These are phyloP conservation scores for Aspergillus thermomutatus DNA, from an alignment of 2,329 filamentous ascomycete species.

Conservation along the genomic window DNA sequence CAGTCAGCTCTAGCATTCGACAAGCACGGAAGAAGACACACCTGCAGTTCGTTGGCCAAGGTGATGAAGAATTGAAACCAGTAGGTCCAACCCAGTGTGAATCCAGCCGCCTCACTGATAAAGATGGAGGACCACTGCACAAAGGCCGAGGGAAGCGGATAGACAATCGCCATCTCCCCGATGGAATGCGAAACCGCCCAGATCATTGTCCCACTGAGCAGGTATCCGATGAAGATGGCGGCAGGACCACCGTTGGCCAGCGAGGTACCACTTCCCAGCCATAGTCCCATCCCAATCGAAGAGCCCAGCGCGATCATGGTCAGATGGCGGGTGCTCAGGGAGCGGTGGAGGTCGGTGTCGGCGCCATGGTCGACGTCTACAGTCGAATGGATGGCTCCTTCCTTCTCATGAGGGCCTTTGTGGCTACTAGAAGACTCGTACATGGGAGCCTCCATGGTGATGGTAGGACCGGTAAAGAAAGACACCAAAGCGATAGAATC, in stretches of 20 bases:
- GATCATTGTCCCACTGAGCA: conserved; percentile 38
- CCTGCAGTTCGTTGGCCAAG: conserved; percentile 45
- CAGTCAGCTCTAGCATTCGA: no score
- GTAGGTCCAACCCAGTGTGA: conserved; percentile 49
- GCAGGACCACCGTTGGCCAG: conserved; percentile 43
- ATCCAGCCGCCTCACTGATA: conserved; percentile 41
- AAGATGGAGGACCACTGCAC: conserved; percentile 49
- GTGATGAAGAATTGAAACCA: conserved; percentile 46
- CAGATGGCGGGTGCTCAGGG: conserved; percentile 40
- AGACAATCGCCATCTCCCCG: conserved; percentile 47
- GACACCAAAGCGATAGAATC: background rate
- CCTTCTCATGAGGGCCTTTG: background rate
- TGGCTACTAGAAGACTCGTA: background rate
- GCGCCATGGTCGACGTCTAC: conserved; percentile 19
- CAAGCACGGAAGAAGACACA: background rate
- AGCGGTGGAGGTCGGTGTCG: conserved; percentile 35
- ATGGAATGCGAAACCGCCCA: conserved; percentile 48
- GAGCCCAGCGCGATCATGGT: conserved; percentile 40
- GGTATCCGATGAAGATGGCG: conserved; percentile 45
- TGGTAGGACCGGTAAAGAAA: background rate
- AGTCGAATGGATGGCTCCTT: background rate
- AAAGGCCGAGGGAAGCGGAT: conserved; percentile 46
- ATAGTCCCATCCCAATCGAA: conserved; percentile 47
- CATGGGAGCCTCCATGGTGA: background rate
- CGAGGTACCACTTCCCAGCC: conserved; percentile 46